Base-by-base conservation (phyloP, 495 filamentous ascomycete genomes). In the Alectoria sarmentosa region DNA sequence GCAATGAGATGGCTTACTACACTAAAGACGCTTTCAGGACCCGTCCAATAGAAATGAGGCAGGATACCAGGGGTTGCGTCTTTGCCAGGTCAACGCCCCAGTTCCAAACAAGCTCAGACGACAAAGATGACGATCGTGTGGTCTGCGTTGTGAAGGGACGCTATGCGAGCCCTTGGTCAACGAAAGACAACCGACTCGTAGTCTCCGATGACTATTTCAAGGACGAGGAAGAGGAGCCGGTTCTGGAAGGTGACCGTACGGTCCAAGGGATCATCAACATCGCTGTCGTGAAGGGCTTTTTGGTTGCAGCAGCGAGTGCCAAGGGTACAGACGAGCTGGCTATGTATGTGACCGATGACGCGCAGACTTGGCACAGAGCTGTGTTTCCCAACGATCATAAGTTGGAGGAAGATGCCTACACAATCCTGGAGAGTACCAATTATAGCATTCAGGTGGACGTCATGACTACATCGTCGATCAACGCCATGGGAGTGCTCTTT, bases 361-460 rank as follows among this genome's bases (percentile, higher is more conserved):
- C 90, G 36, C 76, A 80, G 38, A 87, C 80, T 36, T 98, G 94
- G 94, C 89, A 96, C 71, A 86, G 90, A n/a, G 94, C 93, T 58
- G 82, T 93, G 66, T 98, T 98, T 74, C 88, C 87, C 38, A 83
- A 84, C 38, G 81, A 84, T 36, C 90, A 92, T 72, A 86, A 85
- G 52, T 73, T 98, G 32, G 83, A 89, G 69, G 83, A 97, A 72
- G 84, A 94, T 70, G 91, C 90, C 19, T 98, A 97, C 72, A 98
- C 94, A 1, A 80, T 98, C 30, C 80, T 98, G 37, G 93, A 97
- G 76, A 92, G 90, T 66, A 97, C 94, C 23, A 90, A 96, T 68
- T 96, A 98, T 79, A 96, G 92, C 77, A 90, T 98, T 65, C 92
- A 97, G 73, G 86, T 98, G 48, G 92, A 98, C 78, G 92, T 98